phyloP scores from a whole-genome alignment of 495 filamentous ascomycete species.

The Penicillium mononematosum region DNA sequence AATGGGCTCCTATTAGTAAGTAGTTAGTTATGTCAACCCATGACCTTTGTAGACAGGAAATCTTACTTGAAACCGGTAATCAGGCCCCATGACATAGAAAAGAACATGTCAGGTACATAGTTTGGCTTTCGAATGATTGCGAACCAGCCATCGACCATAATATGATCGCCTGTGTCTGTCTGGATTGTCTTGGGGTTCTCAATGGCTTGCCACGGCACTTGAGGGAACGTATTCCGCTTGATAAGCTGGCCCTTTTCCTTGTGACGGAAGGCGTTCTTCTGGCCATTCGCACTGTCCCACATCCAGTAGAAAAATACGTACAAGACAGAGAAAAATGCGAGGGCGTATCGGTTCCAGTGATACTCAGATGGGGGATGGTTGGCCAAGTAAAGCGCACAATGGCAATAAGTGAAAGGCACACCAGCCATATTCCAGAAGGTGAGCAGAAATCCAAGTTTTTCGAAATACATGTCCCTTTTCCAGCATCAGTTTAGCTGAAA shows the following conservation, averaged over 20 bases:
- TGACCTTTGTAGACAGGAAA: background rate
- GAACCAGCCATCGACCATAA: slow-evolving; percentile 92
- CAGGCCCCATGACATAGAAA: slow-evolving; percentile 65
- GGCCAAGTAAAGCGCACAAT: slow-evolving; percentile 89
- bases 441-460: slow-evolving; percentile 99
- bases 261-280: slow-evolving; percentile 90
- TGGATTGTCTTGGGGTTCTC: slow-evolving; percentile 75
- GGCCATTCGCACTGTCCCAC: slow-evolving; percentile 85
- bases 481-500: background rate
- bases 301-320: slow-evolving; percentile 89
- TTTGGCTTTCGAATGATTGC: slow-evolving; percentile 86
- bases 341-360: slow-evolving; percentile 63
- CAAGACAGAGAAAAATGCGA: slow-evolving; percentile 57
- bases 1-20: slow-evolving; percentile 39
- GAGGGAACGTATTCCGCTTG: slow-evolving; percentile 79
- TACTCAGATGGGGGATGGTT: slow-evolving; percentile 79
- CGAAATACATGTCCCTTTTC: slow-evolving; percentile 87
- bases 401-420: slow-evolving; percentile 91
- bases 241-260: slow-evolving; percentile 70
- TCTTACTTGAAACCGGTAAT: slow-evolving; percentile 56
- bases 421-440: slow-evolving; percentile 99
- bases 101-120: slow-evolving; percentile 84
- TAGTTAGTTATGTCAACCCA: background rate
- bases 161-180: slow-evolving; percentile 69
- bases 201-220: slow-evolving; percentile 77